phyloP scores from a whole-genome alignment of 257 asterid genomes.

The Rehmannia glutinosa region DNA sequence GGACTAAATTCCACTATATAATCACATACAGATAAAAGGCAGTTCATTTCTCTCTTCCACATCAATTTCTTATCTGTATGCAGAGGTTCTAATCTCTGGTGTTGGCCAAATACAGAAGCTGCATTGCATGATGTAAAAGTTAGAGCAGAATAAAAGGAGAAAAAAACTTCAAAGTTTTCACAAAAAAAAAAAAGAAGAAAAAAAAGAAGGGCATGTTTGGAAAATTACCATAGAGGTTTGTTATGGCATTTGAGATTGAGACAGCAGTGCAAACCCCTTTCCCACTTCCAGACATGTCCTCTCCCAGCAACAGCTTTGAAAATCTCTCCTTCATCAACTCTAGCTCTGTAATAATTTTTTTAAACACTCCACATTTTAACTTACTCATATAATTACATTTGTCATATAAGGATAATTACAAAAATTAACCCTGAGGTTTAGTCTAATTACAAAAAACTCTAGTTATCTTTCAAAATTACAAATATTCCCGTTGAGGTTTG shows the following conservation, averaged over 20 bases:
- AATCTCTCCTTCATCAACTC: constrained; percentile 95
- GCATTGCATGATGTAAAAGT: constrained; percentile 20
- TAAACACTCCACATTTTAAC: not conserved
- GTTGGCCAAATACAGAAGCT: constrained; percentile 87
- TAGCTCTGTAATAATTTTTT: constrained; percentile 42
- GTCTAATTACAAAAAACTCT: no score
- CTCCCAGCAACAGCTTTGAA: constrained; percentile 77
- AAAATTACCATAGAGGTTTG: constrained; percentile 75
- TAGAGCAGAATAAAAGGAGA: not conserved
- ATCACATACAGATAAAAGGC: constrained; percentile 68
- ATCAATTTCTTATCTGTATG: constrained; percentile 60
- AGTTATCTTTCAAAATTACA: no score
- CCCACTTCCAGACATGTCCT: constrained; percentile 95
- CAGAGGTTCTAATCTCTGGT: constrained; percentile 71
- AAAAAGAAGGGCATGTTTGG: no score
- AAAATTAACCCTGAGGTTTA: no score
- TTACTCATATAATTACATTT: not conserved
- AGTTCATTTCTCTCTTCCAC: constrained; percentile 92
- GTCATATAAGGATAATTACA: no score
- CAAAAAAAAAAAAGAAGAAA: no score
- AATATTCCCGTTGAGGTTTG: no score
- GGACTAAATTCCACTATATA: constrained; percentile 68
- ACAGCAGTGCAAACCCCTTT: constrained; percentile 82
- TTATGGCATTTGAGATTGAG: constrained; percentile 81
- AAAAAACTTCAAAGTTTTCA: not conserved